A percentile compares a stretch with the other conserved stretches of the same genome.
phyloP scores from a whole-genome alignment of 352 stramenopile species.

The Phytophthora macrochlamydospora region DNA sequence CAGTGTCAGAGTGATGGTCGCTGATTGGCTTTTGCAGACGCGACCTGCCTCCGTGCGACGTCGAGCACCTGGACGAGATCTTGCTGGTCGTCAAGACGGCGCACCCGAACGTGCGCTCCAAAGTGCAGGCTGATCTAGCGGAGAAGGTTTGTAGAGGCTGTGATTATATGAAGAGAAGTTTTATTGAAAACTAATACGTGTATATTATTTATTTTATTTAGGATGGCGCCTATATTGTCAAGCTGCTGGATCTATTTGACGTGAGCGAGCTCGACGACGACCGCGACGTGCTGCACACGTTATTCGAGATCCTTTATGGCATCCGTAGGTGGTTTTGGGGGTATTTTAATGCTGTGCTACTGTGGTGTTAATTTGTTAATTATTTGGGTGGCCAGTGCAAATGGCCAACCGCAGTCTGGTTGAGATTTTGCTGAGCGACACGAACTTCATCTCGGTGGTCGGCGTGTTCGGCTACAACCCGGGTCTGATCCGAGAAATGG shows the following conservation, averaged over 20 bases:
- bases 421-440: slow-evolving; percentile 72
- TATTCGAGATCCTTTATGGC: slow-evolving; percentile 82
- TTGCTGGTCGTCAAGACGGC: slow-evolving; percentile 63
- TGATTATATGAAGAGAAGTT: background rate
- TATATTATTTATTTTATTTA: slow-evolving; percentile 12
- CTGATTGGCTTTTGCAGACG: slow-evolving; percentile 36
- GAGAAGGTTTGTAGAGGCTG: slow-evolving; percentile 37
- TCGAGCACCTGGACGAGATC: slow-evolving; percentile 73
- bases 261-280: slow-evolving; percentile 71
- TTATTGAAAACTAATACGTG: too few species aligned
- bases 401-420: slow-evolving; percentile 72
- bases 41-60: slow-evolving; percentile 66
- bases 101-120: slow-evolving; percentile 57
- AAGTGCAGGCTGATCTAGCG: slow-evolving; percentile 52
- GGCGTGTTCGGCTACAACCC: slow-evolving; percentile 85
- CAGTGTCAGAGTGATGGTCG: slow-evolving; percentile 20
- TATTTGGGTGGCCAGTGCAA: slow-evolving; percentile 47
- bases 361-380: too few species aligned
- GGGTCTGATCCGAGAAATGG: slow-evolving; percentile 71
- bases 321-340: slow-evolving; percentile 41
- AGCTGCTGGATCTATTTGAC: slow-evolving; percentile 78
- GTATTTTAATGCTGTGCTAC: background rate
- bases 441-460: slow-evolving; percentile 84
- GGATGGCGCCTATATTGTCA: slow-evolving; percentile 76
- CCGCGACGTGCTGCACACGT: slow-evolving; percentile 56